Evolutionary conservation across 495 filamentous ascomycete species (phyloP).

Genomic region (Aspergillus coremiiformis): DNA sequence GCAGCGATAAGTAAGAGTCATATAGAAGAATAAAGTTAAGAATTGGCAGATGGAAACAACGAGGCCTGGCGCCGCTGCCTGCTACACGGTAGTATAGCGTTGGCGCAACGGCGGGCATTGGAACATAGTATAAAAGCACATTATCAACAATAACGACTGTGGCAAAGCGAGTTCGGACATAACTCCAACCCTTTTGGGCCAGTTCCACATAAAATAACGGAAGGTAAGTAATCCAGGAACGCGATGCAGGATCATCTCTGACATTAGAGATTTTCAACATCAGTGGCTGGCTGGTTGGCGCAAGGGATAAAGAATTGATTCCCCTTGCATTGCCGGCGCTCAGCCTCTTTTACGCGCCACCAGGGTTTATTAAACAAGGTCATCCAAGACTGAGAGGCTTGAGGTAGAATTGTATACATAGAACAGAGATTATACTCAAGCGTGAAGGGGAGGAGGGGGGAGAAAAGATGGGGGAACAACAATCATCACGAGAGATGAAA

Average conservation of each 20-base stretch:
- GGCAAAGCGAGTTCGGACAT: conserved; percentile 7
- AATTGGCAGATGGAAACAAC: not conserved
- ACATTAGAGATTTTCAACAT: not conserved
- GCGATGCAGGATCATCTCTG: not conserved
- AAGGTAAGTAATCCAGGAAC: not conserved
- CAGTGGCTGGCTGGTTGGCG: conserved; percentile 8
- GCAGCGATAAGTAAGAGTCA: conserved; percentile 12
- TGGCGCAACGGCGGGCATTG: not conserved
- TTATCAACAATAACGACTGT: conserved; percentile 6
- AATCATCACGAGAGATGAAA: too few species aligned
- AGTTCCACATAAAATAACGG: not conserved
- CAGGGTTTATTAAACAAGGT: not conserved
- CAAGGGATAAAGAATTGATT: conserved; percentile 3
- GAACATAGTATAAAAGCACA: conserved; percentile 10
- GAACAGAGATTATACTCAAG: not conserved
- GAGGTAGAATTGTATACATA: not conserved
- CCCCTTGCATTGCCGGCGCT: conserved; percentile 10
- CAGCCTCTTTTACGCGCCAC: not conserved
- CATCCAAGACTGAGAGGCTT: not conserved
- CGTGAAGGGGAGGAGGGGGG: not conserved
- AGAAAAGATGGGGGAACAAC: too few species aligned
- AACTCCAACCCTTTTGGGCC: not conserved
- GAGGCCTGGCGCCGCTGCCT: not conserved
- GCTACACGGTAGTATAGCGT: conserved; percentile 4
- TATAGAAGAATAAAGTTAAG: not conserved